Evolutionary conservation across 2,329 filamentous ascomycete genomes (phyloP).

Genomic region (Blastomyces percursus): DNA sequence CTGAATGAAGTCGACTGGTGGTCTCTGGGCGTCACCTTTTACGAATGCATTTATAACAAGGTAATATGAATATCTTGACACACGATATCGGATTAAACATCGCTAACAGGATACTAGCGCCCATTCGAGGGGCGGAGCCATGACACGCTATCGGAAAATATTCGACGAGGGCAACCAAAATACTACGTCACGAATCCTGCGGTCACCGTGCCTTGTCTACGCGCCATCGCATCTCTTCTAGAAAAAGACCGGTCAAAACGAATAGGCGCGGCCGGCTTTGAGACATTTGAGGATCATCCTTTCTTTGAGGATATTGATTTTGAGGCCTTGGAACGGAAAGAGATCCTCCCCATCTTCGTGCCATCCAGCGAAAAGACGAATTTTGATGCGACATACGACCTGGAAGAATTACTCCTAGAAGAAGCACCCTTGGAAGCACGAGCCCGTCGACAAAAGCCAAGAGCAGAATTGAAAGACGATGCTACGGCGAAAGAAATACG

Average conservation of each 20-base stretch:
- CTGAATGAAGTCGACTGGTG: constrained; percentile 92
- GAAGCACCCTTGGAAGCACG: constrained; percentile 90
- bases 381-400: constrained; percentile 94
- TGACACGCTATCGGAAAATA: constrained; percentile 64
- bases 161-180: constrained; percentile 69
- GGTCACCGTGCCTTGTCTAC: constrained; percentile 76
- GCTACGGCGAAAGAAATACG: constrained; percentile 90
- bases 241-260: constrained; percentile 69
- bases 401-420: constrained; percentile 86
- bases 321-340: constrained; percentile 68
- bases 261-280: constrained; percentile 71
- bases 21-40: constrained; percentile 96
- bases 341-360: constrained; percentile 80
- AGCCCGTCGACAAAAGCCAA: constrained; percentile 83
- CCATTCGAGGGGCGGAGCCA: constrained; percentile 89
- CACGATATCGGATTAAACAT: background rate
- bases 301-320: constrained; percentile 89
- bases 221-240: constrained; percentile 74
- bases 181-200: constrained; percentile 89
- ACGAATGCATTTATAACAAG: constrained; percentile 99
- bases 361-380: constrained; percentile 97
- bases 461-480: constrained; percentile 83
- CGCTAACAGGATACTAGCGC: constrained; percentile 46
- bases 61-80: constrained; percentile 37
- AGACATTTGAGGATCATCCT: constrained; percentile 74